Percentiles rank a stretch among this genome's conserved stretches.
Conservation (phyloP, 352 stramenopile genomes). For the Plasmopara muralis region DNA sequence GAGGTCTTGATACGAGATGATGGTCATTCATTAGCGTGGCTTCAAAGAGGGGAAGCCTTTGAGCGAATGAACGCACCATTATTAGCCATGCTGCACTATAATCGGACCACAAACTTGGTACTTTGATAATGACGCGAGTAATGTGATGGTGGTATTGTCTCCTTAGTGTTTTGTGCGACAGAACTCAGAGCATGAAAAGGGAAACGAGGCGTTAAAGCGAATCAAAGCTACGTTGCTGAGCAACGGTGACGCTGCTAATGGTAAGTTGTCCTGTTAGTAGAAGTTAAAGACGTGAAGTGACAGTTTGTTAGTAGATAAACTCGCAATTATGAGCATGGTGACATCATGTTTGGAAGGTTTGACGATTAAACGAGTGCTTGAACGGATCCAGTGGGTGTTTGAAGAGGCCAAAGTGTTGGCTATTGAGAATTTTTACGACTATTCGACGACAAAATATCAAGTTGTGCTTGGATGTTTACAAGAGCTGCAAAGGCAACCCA, state of each 20-base stretch:
- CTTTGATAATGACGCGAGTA: no score
- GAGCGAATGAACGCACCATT: constrained; percentile 48
- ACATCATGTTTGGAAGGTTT: constrained; percentile 7
- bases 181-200: constrained; percentile 25
- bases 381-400: constrained; percentile 30
- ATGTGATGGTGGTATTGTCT: neutral
- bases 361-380: constrained; percentile 18
- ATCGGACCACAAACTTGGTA: constrained; percentile 40
- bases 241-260: constrained; percentile 17
- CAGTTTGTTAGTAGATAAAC: constrained; percentile 9
- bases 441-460: constrained; percentile 54
- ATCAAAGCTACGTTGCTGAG: constrained; percentile 27
- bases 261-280: constrained; percentile 4
- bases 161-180: constrained; percentile 3
- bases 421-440: constrained; percentile 56
- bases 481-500: constrained; percentile 10
- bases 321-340: constrained; percentile 10
- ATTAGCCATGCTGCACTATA: constrained; percentile 68
- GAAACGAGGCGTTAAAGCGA: constrained; percentile 25
- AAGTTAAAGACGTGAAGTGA: neutral
- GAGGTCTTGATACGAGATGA: constrained; percentile 56
- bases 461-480: constrained; percentile 33
- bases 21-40: constrained; percentile 38
- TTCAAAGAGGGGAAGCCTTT: constrained; percentile 47
- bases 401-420: constrained; percentile 55